phyloP scores from a whole-genome alignment of 805 yeast genomes.

The Candida tallmaniae region DNA sequence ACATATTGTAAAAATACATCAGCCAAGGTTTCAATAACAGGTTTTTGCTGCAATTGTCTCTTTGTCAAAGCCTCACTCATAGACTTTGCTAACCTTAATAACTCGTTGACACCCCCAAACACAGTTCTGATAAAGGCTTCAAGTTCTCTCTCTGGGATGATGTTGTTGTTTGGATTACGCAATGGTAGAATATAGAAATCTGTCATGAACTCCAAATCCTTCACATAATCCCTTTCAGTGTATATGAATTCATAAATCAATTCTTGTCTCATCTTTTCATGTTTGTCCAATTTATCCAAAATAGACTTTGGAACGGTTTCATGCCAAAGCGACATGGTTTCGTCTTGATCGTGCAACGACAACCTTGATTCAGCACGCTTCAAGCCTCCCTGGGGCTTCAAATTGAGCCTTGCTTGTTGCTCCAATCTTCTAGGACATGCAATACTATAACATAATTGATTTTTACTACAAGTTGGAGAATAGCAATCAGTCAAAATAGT shows the following conservation, averaged over 20 bases:
- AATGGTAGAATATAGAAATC: conserved; percentile 94
- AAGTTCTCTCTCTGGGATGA: conserved; percentile 83
- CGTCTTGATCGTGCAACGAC: conserved; percentile 64
- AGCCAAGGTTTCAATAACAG: conserved; percentile 81
- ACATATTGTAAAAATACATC: conserved; percentile 83
- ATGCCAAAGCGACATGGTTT: conserved; percentile 87
- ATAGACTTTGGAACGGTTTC: conserved; percentile 80
- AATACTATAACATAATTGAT: conserved; percentile 83
- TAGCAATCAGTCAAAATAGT: conserved; percentile 91
- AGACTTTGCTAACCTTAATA: conserved; percentile 74
- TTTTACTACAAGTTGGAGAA: conserved; percentile 93
- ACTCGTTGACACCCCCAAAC: conserved; percentile 84
- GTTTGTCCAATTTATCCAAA: conserved; percentile 73
- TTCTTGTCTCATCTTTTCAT: conserved; percentile 90
- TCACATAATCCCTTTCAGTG: conserved; percentile 93
- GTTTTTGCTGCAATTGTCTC: conserved; percentile 75
- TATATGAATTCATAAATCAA: conserved; percentile 89
- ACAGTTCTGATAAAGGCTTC: conserved; percentile 90
- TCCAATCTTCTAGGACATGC: conserved; percentile 95
- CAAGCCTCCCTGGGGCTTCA: conserved; percentile 84
- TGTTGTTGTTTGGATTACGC: conserved; percentile 64
- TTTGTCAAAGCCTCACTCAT: conserved; percentile 86
- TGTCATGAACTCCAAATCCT: conserved; percentile 86
- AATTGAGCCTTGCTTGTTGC: conserved; percentile 88
- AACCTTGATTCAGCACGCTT: conserved; percentile 67